Percentiles rank a stretch among this genome's conserved stretches.
Conservation (phyloP, 257 asterid genomes). For the Scutellaria minor region DNA sequence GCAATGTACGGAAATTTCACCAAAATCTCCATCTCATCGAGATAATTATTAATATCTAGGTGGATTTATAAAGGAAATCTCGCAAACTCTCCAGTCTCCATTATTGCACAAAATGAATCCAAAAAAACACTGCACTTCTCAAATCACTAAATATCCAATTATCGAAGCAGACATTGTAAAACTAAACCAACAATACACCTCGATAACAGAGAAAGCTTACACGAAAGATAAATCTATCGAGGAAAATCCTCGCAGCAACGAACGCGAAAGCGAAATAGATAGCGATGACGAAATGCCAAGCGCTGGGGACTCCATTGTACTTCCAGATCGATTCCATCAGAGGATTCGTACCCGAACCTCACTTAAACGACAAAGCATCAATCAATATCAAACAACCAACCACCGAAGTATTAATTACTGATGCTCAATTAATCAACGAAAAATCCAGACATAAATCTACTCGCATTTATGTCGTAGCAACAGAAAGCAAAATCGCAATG, state of each 20-base stretch:
- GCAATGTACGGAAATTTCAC: conserved; percentile 26
- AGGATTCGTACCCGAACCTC: conserved; percentile 30
- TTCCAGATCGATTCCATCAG: conserved; percentile 44
- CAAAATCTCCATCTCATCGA: background rate
- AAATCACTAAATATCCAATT: background rate
- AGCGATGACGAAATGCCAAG: conserved; percentile 50
- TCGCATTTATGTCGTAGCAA: background rate
- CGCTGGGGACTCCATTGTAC: conserved; percentile 39
- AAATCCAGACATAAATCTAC: background rate
- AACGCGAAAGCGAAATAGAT: conserved; percentile 52
- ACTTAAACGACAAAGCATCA: conserved; percentile 7
- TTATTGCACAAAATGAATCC: conserved; percentile 16
- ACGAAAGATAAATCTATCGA: conserved; percentile 59
- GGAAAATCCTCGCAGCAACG: conserved; percentile 55
- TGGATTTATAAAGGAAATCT: background rate
- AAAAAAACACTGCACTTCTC: background rate
- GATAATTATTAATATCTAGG: too few relatives aligned
- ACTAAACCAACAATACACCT: too few relatives aligned
- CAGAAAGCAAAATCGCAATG: background rate
- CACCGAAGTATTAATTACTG: too few relatives aligned
- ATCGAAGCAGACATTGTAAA: background rate
- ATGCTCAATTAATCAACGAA: too few relatives aligned
- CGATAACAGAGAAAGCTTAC: conserved; percentile 26
- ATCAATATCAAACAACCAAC: too few relatives aligned
- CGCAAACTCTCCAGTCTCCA: background rate